These are phyloP conservation scores for Aspergillus awamori DNA, from an alignment of 2,329 filamentous ascomycete genomes.

Conservation along the genomic window DNA sequence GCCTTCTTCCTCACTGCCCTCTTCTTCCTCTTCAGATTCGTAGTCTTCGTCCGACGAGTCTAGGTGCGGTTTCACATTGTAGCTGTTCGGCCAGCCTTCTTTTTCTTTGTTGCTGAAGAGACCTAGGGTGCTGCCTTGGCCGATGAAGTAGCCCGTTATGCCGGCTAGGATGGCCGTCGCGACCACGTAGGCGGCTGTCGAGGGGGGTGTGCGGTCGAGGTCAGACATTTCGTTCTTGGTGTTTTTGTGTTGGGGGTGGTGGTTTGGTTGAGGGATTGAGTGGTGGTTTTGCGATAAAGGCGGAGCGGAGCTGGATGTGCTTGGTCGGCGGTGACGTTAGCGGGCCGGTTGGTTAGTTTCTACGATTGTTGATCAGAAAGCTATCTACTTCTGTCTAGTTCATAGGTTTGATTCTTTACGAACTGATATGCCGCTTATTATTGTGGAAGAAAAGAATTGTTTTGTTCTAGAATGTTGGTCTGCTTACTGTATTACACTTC, in stretches of 20 bases:
- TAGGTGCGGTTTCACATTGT: conserved; percentile 50
- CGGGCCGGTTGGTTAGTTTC: not conserved
- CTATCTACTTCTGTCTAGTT: too few relatives aligned
- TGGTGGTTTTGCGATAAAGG: conserved; percentile 5
- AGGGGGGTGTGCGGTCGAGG: conserved; percentile 51
- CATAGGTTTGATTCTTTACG: not conserved
- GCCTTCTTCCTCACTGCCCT: conserved; percentile 71
- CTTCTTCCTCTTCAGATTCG: conserved; percentile 60
- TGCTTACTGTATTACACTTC: not conserved
- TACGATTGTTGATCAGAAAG: too few relatives aligned
- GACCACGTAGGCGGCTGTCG: conserved; percentile 64
- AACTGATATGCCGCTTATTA: not conserved
- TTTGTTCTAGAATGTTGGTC: too few relatives aligned
- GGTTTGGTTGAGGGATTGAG: not conserved
- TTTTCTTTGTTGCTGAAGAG: conserved; percentile 61
- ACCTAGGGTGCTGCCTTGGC: conserved; percentile 68
- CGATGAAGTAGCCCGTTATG: conserved; percentile 74
- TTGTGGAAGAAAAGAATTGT: not conserved
- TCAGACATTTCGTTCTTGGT: conserved; percentile 34
- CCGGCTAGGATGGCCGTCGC: conserved; percentile 74
- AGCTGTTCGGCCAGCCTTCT: conserved; percentile 59
- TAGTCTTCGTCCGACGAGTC: conserved; percentile 46
- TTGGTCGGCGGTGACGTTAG: conserved; percentile 8
- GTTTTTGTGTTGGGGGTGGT: not conserved
- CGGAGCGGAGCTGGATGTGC: conserved; percentile 2